Percentiles rank a stretch among this genome's conserved stretches.
Conservation (phyloP, 495 filamentous ascomycete species). For the Endocarpon pusillum region DNA sequence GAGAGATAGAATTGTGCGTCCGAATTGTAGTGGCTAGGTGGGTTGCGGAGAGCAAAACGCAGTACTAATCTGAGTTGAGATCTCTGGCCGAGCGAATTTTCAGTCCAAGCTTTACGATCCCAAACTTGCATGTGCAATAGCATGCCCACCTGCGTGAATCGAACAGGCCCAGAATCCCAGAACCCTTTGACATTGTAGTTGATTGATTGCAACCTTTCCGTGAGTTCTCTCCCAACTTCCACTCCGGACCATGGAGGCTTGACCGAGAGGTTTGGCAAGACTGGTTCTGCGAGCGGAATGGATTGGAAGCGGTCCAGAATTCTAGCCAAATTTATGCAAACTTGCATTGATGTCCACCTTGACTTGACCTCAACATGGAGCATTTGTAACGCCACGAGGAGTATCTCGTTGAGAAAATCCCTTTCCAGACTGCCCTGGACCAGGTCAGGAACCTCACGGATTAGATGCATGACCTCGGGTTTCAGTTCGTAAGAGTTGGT, state of each 20-base stretch:
- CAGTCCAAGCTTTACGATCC: too few species aligned
- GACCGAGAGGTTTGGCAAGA: not conserved
- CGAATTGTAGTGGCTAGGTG: too few species aligned
- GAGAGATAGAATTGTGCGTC: too few species aligned
- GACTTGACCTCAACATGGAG: not conserved
- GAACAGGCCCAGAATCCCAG: not conserved
- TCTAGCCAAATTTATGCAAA: not conserved
- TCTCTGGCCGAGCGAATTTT: too few species aligned
- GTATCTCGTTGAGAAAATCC: not conserved
- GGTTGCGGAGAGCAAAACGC: too few species aligned
- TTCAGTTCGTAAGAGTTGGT: not conserved
- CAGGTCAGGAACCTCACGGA: not conserved
- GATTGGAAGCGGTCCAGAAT: not conserved
- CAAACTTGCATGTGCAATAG: too few species aligned
- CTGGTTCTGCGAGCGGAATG: not conserved
- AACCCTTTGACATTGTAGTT: not conserved
- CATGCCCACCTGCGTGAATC: too few species aligned
- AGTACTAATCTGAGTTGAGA: too few species aligned
- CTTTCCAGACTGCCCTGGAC: not conserved
- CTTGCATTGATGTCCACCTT: not conserved
- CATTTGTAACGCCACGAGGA: not conserved
- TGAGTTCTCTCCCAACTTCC: not conserved
- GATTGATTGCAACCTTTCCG: not conserved
- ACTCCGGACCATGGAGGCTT: not conserved
- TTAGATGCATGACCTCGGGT: not conserved